Evolutionary conservation across 306 rosid species (phyloP).

Genomic region (Erythrophleum fordii): DNA sequence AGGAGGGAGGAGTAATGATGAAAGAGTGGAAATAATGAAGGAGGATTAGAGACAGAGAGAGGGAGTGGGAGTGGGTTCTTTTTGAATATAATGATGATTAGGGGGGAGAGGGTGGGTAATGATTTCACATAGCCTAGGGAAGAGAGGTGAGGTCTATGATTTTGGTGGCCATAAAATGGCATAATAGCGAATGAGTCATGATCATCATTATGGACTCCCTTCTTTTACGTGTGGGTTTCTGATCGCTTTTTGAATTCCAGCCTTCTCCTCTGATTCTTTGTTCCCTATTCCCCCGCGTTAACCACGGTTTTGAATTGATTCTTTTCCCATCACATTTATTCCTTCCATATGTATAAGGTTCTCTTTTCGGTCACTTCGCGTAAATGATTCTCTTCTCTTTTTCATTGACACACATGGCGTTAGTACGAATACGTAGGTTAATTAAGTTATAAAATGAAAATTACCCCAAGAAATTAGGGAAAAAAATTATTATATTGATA

Average conservation of each 20-base stretch:
- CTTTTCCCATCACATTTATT: no score
- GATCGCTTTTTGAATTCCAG: background rate
- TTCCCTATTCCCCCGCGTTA: background rate
- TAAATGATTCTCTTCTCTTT: no score
- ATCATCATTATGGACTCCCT: background rate
- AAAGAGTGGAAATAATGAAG: conserved; percentile 41
- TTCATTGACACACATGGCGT: no score
- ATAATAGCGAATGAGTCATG: background rate
- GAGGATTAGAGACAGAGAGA: no score
- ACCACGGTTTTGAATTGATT: no score
- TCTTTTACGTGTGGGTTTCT: background rate
- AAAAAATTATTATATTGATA: no score
- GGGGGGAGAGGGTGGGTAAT: conserved; percentile 64
- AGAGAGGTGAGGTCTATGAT: conserved; percentile 35
- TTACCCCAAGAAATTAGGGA: no score
- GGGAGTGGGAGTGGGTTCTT: conserved; percentile 35
- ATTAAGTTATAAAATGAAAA: no score
- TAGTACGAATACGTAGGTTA: no score
- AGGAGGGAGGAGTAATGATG: conserved; percentile 40
- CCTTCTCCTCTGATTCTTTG: background rate
- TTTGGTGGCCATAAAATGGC: background rate
- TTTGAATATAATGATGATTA: conserved; percentile 57
- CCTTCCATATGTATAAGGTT: no score
- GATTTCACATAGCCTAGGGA: conserved; percentile 52
- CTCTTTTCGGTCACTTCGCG: no score